Conservation (phyloP, 768 basidiomycete species). For the Collybiopsis confluens region DNA sequence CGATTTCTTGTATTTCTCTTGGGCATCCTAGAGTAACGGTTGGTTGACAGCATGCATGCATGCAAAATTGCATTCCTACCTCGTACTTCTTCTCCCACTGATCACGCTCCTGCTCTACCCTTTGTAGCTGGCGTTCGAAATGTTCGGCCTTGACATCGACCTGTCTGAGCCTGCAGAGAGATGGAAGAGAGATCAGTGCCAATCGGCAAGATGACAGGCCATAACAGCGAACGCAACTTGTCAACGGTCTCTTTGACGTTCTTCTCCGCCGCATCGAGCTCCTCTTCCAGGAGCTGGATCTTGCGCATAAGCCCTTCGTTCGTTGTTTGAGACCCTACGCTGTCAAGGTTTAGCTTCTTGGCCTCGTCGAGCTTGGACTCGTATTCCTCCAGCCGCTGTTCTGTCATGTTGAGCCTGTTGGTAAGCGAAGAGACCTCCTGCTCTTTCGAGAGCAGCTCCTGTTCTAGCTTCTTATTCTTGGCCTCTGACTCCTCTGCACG, state of each 20-base stretch:
- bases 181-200: constrained; percentile 16
- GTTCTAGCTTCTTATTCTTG: constrained; percentile 76
- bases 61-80: constrained; percentile 39
- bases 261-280: constrained; percentile 94
- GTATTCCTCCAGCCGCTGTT: constrained; percentile 63
- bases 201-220: constrained; percentile 4
- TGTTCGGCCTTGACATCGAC: constrained; percentile 99
- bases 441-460: constrained; percentile 71
- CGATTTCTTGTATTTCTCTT: constrained; percentile 64
- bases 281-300: constrained; percentile 89
- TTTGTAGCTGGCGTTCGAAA: constrained; percentile 87
- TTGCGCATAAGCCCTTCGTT: constrained; percentile 78
- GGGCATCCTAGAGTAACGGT: constrained; percentile 50
- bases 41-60: constrained; percentile 8
- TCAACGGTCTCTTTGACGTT: constrained; percentile 94
- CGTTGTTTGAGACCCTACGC: constrained; percentile 63
- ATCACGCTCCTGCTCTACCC: constrained; percentile 89
- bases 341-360: constrained; percentile 64
- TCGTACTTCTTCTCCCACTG: constrained; percentile 93
- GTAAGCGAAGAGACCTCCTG: constrained; percentile 81
- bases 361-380: constrained; percentile 62
- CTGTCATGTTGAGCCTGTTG: constrained; percentile 63
- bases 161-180: constrained; percentile 69
- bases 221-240: constrained; percentile 65
- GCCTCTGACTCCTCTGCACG: constrained; percentile 88